Evolutionary conservation across 2,329 filamentous ascomycete species (phyloP).

Genomic region (Pseudogymnoascus sp.): DNA sequence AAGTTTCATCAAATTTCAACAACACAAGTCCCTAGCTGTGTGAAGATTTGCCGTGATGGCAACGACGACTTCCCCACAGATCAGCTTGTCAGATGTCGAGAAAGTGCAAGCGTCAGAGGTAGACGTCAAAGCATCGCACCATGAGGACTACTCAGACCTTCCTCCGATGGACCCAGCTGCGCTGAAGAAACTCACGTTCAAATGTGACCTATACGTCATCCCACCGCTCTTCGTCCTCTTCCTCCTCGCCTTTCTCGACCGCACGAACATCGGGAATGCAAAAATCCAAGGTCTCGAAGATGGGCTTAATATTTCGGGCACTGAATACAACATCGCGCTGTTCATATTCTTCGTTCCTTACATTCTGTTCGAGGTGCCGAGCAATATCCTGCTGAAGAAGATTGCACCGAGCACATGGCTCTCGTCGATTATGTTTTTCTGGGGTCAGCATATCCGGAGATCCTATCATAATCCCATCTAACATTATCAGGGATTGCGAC

Average conservation of each 20-base stretch:
- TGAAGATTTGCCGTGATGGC: not conserved
- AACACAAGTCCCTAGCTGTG: not conserved
- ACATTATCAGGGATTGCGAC: slow-evolving; percentile 23
- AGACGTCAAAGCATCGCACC: not conserved
- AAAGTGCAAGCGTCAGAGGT: not conserved
- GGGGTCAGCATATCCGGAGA: slow-evolving; percentile 33
- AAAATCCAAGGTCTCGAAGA: slow-evolving; percentile 53
- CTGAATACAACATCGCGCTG: slow-evolving; percentile 31
- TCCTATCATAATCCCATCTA: not conserved
- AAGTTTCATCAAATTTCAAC: not conserved
- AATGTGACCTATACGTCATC: slow-evolving; percentile 21
- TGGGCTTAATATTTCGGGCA: slow-evolving; percentile 48
- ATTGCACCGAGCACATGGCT: slow-evolving; percentile 33
- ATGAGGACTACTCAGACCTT: not conserved
- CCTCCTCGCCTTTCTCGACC: slow-evolving; percentile 63
- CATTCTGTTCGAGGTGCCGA: slow-evolving; percentile 33
- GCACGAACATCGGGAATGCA: slow-evolving; percentile 74
- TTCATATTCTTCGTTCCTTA: slow-evolving; percentile 28
- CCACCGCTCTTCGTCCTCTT: slow-evolving; percentile 53
- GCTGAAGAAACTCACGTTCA: slow-evolving; percentile 18
- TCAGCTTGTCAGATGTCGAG: not conserved
- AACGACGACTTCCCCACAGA: not conserved
- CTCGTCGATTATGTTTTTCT: slow-evolving; percentile 35
- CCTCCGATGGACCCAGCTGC: slow-evolving; percentile 14
- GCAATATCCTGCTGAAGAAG: slow-evolving; percentile 25